These are phyloP conservation scores for Coccomyxa subellipsoidea DNA, from an alignment of 163 green algal genomes.

Conservation along the genomic window DNA sequence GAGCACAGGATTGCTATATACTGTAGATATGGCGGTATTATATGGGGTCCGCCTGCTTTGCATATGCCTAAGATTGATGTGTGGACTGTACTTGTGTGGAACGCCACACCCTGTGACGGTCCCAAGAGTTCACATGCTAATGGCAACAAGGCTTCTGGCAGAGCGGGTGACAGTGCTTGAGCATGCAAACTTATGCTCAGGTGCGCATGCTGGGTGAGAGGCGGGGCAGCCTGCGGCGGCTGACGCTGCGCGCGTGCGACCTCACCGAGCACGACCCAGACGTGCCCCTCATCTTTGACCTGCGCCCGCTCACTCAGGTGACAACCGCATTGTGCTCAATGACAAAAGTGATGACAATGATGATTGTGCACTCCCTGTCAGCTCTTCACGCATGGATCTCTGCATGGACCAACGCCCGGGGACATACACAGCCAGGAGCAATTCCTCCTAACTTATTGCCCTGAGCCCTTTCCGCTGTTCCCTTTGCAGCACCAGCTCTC, in stretches of 20 bases:
- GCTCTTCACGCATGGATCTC: background rate
- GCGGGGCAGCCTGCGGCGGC: background rate
- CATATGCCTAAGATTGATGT: no score
- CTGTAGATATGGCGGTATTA: no score
- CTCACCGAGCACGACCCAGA: background rate
- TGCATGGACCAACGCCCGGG: background rate
- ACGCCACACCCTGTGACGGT: no score
- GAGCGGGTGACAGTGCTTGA: background rate
- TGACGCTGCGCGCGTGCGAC: slow-evolving; percentile 2
- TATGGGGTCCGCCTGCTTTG: no score
- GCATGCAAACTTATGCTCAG: background rate
- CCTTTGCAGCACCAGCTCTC: no score
- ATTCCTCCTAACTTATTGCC: background rate
- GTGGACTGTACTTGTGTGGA: no score
- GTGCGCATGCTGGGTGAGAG: background rate
- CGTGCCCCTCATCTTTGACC: slow-evolving; percentile 8
- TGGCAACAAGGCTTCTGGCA: no score
- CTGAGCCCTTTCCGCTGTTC: no score
- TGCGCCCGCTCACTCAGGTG: background rate
- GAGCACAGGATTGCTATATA: no score
- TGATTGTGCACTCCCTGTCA: background rate
- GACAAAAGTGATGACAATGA: background rate
- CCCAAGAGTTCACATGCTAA: no score
- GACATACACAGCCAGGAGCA: background rate
- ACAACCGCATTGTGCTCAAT: background rate